These are phyloP conservation scores for Xylaria sp. DNA, from an alignment of 2,329 filamentous ascomycete genomes.

Conservation along the genomic window DNA sequence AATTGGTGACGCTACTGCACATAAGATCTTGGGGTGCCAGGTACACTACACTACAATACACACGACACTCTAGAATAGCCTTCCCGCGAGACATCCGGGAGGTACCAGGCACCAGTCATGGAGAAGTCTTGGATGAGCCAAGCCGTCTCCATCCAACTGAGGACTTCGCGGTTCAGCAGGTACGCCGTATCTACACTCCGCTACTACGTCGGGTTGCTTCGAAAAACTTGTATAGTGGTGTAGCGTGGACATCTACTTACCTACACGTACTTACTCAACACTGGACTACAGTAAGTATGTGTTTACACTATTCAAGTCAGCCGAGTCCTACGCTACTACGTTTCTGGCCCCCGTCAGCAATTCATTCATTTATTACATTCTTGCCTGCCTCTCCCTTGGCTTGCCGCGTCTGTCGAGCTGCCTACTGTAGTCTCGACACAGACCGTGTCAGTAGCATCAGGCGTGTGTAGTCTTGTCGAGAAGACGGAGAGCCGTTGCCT, in stretches of 20 bases:
- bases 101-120: neutral
- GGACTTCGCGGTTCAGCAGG: neutral
- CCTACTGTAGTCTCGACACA: neutral
- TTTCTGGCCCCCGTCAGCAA: conserved; percentile 15
- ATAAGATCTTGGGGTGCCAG: conserved; percentile 25
- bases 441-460: neutral
- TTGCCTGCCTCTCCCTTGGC: conserved; percentile 5
- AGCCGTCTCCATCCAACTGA: neutral
- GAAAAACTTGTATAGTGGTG: too few relatives aligned
- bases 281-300: too few relatives aligned
- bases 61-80: neutral
- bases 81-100: neutral
- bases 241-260: too few relatives aligned
- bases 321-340: conserved; percentile 14
- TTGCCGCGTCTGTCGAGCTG: neutral
- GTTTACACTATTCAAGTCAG: neutral
- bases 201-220: neutral
- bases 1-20: conserved; percentile 24
- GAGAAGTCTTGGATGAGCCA: neutral
- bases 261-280: too few relatives aligned
- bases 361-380: neutral
- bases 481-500: neutral
- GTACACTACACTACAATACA: too few relatives aligned
- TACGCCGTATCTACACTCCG: too few relatives aligned
- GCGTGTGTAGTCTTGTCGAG: neutral